Percentiles rank a stretch among this genome's conserved stretches.
phyloP scores from a whole-genome alignment of 352 stramenopile species.

The Pythium periplocum region DNA sequence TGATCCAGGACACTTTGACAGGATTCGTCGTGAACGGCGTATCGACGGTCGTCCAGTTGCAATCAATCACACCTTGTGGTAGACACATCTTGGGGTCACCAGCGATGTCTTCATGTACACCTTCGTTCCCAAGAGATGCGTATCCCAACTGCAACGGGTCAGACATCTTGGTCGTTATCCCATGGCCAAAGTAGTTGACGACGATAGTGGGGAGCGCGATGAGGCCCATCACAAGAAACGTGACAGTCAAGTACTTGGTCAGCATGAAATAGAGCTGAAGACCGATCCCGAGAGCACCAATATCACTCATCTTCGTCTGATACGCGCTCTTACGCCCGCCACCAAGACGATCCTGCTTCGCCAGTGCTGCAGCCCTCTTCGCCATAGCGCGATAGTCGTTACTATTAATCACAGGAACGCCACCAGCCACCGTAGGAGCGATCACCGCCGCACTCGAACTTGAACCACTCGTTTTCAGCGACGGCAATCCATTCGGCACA shows the following conservation, averaged over 20 bases:
- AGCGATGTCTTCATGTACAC: conserved; percentile 21
- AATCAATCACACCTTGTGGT: conserved; percentile 33
- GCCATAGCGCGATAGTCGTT: conserved; percentile 42
- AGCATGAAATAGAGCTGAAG: conserved; percentile 63
- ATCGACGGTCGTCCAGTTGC: conserved; percentile 32
- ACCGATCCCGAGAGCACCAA: conserved; percentile 45
- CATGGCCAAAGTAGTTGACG: conserved; percentile 37
- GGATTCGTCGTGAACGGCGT: conserved; percentile 37
- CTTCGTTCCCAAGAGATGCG: conserved; percentile 37
- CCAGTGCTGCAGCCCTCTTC: conserved; percentile 25
- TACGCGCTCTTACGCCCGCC: conserved; percentile 28
- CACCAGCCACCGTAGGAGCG: too few relatives aligned
- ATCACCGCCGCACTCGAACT: too few relatives aligned
- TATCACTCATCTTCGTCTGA: conserved; percentile 29
- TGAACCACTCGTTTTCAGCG: too few relatives aligned
- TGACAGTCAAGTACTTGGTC: conserved; percentile 32
- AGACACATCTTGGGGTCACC: conserved; percentile 28
- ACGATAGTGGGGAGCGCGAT: conserved; percentile 33
- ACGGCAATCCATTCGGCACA: too few relatives aligned
- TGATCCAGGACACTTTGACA: conserved; percentile 37
- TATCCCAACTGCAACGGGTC: conserved; percentile 42
- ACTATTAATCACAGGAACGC: conserved; percentile 8
- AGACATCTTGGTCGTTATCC: conserved; percentile 32
- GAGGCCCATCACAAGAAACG: conserved; percentile 36
- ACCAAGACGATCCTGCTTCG: conserved; percentile 29